Evolutionary conservation across 345 rosid species (phyloP).

Genomic region (Carallia pectinifolia): DNA sequence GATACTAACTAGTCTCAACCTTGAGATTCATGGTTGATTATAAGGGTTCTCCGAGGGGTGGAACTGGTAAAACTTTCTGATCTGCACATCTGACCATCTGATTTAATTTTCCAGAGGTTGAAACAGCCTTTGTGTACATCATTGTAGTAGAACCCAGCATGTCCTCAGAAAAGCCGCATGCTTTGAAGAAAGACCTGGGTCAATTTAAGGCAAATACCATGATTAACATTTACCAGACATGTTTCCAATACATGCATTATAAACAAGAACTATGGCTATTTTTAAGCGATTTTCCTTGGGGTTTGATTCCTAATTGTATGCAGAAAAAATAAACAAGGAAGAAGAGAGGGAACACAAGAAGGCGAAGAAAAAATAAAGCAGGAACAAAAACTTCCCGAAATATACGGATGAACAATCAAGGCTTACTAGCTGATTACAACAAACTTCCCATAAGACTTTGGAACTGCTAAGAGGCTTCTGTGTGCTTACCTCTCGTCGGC

Average conservation of each 20-base stretch:
- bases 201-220: conserved; percentile 4
- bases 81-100: conserved; percentile 30
- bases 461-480: background rate
- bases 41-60: conserved; percentile 22
- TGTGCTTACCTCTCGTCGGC: conserved; percentile 60
- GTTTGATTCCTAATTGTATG: no score
- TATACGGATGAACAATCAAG: no score
- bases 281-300: background rate
- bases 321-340: no score
- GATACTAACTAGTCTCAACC: background rate
- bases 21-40: conserved; percentile 13
- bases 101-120: conserved; percentile 25
- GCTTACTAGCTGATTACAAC: no score
- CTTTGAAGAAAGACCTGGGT: conserved; percentile 71
- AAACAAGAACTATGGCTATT: background rate
- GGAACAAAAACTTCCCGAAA: no score
- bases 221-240: background rate
- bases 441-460: background rate
- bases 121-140: conserved; percentile 59
- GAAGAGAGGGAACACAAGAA: no score
- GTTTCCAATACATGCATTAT: background rate
- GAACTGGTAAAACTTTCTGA: conserved; percentile 38
- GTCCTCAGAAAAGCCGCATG: conserved; percentile 88
- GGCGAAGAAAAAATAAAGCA: no score
- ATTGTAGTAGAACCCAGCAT: conserved; percentile 76